These are phyloP conservation scores for Rhinocladiella similis DNA, from an alignment of 2,329 filamentous ascomycete species.

Conservation along the genomic window DNA sequence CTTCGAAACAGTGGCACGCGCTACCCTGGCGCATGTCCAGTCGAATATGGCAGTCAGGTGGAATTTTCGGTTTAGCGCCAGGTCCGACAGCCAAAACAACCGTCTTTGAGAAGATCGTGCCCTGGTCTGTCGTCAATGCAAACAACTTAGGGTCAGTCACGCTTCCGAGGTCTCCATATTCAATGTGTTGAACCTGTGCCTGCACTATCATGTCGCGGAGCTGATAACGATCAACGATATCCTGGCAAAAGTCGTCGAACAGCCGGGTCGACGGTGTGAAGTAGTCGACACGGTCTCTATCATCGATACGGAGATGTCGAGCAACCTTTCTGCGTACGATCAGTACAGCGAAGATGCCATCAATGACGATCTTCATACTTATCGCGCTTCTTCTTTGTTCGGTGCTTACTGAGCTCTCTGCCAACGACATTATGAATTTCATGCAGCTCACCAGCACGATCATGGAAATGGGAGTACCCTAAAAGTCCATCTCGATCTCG, in stretches of 20 bases:
- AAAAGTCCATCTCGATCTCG: constrained; percentile 72
- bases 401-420: constrained; percentile 77
- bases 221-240: constrained; percentile 59
- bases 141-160: constrained; percentile 57
- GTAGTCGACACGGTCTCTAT: constrained; percentile 69
- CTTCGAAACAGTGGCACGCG: constrained; percentile 63
- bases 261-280: constrained; percentile 64
- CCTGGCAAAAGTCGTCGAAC: constrained; percentile 63
- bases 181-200: constrained; percentile 61
- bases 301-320: constrained; percentile 57
- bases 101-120: constrained; percentile 55
- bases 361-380: not conserved
- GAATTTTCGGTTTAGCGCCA: constrained; percentile 50
- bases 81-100: constrained; percentile 72
- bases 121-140: constrained; percentile 58
- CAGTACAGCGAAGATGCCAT: not conserved
- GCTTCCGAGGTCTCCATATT: constrained; percentile 53
- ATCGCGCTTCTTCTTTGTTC: constrained; percentile 62
- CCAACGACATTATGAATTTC: constrained; percentile 75
- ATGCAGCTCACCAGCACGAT: constrained; percentile 62
- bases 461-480: constrained; percentile 64
- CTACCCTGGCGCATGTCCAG: constrained; percentile 33
- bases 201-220: constrained; percentile 60
- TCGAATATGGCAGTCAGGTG: constrained; percentile 13
- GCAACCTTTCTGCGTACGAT: constrained; percentile 32